Percentiles rank a stretch among this genome's conserved stretches.
These are phyloP conservation scores for Penicillium pulvis DNA, from an alignment of 495 filamentous ascomycete species.

Conservation along the genomic window DNA sequence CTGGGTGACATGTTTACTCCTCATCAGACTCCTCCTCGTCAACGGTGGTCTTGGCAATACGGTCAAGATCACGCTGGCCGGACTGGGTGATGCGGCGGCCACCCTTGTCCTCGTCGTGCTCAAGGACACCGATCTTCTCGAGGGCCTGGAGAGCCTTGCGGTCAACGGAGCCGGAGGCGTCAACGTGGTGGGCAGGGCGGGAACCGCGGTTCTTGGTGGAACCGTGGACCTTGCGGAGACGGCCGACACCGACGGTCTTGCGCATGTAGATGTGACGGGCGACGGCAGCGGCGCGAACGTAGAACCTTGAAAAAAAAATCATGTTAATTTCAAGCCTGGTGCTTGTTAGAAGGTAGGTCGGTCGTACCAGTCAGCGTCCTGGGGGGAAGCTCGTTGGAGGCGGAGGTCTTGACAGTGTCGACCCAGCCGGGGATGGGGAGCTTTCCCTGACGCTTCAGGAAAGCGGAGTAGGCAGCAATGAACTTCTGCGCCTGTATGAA, in stretches of 20 bases:
- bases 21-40: constrained; percentile 55
- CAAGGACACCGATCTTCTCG: constrained; percentile 98
- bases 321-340: constrained; percentile 16
- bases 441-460: constrained; percentile 99
- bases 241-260: constrained; percentile 97
- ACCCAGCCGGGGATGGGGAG: constrained; percentile 98
- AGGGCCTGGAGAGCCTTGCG: constrained; percentile 94
- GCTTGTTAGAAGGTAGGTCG: constrained; percentile 1
- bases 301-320: constrained; percentile 63
- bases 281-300: constrained; percentile 93
- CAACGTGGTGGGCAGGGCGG: constrained; percentile 90
- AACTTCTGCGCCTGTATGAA: constrained; percentile 81
- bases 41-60: constrained; percentile 62
- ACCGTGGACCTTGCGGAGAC: constrained; percentile 90
- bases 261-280: constrained; percentile 98
- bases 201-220: constrained; percentile 94
- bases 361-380: constrained; percentile 86
- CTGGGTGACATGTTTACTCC: constrained; percentile 50
- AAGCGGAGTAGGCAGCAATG: constrained; percentile 90
- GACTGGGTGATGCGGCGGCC: constrained; percentile 94
- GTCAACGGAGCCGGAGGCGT: constrained; percentile 92
- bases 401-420: constrained; percentile 97
- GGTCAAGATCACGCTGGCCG: constrained; percentile 98
- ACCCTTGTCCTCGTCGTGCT: constrained; percentile 96
- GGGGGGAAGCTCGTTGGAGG: constrained; percentile 93